These are phyloP conservation scores for Candida chauliodis DNA, from an alignment of 805 yeast genomes.

Conservation along the genomic window DNA sequence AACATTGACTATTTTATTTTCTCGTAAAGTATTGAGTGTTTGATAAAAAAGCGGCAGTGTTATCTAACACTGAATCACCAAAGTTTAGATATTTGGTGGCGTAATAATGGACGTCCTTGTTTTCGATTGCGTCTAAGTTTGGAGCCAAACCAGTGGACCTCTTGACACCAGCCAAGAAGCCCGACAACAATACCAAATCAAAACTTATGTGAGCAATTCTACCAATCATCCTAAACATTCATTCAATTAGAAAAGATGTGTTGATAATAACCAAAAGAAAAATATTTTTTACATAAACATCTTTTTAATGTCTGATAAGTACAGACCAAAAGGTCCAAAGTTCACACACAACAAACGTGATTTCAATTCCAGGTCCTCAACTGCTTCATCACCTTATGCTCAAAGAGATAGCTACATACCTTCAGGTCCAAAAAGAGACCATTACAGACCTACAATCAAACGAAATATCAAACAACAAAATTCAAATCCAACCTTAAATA, in stretches of 20 bases:
- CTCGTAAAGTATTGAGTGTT: constrained; percentile 72
- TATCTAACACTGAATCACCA: constrained; percentile 84
- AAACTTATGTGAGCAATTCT: constrained; percentile 55
- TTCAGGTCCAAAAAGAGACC: constrained; percentile 18
- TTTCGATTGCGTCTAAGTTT: constrained; percentile 44
- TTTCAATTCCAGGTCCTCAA: constrained; percentile 9
- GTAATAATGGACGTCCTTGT: constrained; percentile 46
- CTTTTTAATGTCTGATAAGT: constrained; percentile 29
- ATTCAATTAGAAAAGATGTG: not conserved
- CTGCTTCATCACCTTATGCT: not conserved
- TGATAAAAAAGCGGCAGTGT: constrained; percentile 63
- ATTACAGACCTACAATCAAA: constrained; percentile 14
- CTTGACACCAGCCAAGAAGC: constrained; percentile 69
- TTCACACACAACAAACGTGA: constrained; percentile 1
- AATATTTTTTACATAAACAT: not conserved
- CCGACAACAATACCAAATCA: constrained; percentile 61
- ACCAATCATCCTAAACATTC: constrained; percentile 31
- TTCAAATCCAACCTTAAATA: not conserved
- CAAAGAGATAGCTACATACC: constrained; percentile 13
- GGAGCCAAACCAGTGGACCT: constrained; percentile 67
- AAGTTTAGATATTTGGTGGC: constrained; percentile 65
- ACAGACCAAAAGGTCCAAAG: constrained; percentile 28
- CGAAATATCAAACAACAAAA: not conserved
- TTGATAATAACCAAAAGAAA: not conserved
- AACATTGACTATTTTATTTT: constrained; percentile 4